Conservation (phyloP, 805 yeast genomes). For the Metschnikowia baotianmanensis region DNA sequence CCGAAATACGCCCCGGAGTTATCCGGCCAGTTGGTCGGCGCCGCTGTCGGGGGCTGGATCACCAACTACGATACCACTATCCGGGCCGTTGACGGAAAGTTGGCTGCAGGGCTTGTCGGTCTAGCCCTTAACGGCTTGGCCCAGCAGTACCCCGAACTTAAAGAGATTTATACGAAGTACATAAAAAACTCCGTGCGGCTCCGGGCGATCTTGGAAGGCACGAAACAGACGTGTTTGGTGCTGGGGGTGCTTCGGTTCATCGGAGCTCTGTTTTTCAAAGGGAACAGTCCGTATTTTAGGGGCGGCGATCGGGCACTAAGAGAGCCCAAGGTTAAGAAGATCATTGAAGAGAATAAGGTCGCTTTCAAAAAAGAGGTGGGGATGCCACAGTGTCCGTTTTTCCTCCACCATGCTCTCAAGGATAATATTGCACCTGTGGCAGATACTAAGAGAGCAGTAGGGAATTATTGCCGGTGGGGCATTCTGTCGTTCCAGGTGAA, state of each 20-base stretch:
- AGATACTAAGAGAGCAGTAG: conserved; percentile 21
- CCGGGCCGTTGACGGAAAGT: conserved; percentile 24
- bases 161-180: conserved; percentile 1
- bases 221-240: conserved; percentile 4
- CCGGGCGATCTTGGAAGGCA: conserved; percentile 1
- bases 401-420: conserved; percentile 23
- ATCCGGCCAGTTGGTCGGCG: conserved; percentile 25
- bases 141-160: conserved; percentile 31
- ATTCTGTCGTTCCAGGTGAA: conserved; percentile 29
- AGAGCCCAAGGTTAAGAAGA: conserved; percentile 1
- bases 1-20: conserved; percentile 38
- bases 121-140: conserved; percentile 30
- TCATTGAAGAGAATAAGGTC: conserved; percentile 8
- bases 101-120: conserved; percentile 31
- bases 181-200: neutral
- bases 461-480: conserved; percentile 31
- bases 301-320: conserved; percentile 6
- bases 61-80: conserved; percentile 32
- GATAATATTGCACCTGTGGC: conserved; percentile 26
- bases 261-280: conserved; percentile 9
- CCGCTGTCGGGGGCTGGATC: conserved; percentile 38
- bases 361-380: conserved; percentile 7
- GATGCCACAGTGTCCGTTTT: conserved; percentile 26
- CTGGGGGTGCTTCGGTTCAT: conserved; percentile 7
- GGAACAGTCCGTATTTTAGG: conserved; percentile 6